phyloP scores from a whole-genome alignment of 495 filamentous ascomycete genomes.

The Filosporella fistucella region DNA sequence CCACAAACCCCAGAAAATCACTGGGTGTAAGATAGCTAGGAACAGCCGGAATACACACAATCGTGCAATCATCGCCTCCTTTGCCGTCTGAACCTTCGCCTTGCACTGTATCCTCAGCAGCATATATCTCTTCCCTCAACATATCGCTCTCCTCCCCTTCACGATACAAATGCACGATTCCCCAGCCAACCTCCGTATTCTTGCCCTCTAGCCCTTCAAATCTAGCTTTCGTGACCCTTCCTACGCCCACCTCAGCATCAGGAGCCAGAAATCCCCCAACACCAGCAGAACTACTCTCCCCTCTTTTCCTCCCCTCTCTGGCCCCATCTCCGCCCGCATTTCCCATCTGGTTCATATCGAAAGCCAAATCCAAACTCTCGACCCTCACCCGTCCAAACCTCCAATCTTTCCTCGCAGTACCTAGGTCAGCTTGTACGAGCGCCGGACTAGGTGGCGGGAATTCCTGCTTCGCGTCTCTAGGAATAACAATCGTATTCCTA shows the following conservation, averaged over 20 bases:
- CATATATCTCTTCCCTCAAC: slow-evolving; percentile 34
- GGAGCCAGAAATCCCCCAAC: slow-evolving; percentile 12
- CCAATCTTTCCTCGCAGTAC: slow-evolving; percentile 41
- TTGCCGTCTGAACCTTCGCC: slow-evolving; percentile 19
- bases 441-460: slow-evolving; percentile 7
- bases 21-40: slow-evolving; percentile 87
- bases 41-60: slow-evolving; percentile 89
- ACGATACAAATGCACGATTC: slow-evolving; percentile 89
- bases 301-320: slow-evolving; percentile 9
- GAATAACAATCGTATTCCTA: background rate
- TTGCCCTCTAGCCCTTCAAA: slow-evolving; percentile 72
- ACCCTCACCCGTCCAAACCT: slow-evolving; percentile 59
- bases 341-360: background rate
- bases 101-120: slow-evolving; percentile 8
- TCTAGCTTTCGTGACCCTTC: slow-evolving; percentile 60
- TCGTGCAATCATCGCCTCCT: slow-evolving; percentile 66
- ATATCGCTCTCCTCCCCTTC: slow-evolving; percentile 73
- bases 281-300: slow-evolving; percentile 10
- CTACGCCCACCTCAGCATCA: slow-evolving; percentile 2
- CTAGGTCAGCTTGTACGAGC: slow-evolving; percentile 6
- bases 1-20: slow-evolving; percentile 90
- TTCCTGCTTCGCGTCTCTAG: background rate
- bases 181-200: slow-evolving; percentile 82
- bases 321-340: too few relatives aligned
- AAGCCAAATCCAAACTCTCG: slow-evolving; percentile 62